Conservation (phyloP, 208 protist genomes). For the Herpetomonas muscarum region DNA sequence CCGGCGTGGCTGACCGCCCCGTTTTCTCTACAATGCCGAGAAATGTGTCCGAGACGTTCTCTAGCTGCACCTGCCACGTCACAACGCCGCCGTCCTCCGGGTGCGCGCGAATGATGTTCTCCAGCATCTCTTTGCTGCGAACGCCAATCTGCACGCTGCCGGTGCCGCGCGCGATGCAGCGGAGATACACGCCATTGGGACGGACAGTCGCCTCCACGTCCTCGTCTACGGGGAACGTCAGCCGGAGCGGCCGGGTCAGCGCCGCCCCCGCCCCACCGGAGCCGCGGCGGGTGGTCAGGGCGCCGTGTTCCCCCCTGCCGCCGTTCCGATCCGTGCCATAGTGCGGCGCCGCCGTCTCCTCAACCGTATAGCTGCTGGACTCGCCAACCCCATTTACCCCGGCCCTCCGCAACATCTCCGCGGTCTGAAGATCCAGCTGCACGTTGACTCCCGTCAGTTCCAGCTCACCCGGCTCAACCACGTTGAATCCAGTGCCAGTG, state of each 20-base stretch:
- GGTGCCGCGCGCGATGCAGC: conserved; percentile 39
- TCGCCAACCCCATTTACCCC: too few relatives aligned
- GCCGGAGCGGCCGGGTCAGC: conserved; percentile 8
- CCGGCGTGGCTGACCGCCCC: conserved; percentile 23
- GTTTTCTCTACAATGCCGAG: conserved; percentile 71
- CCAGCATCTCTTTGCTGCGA: conserved; percentile 69
- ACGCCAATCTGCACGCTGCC: conserved; percentile 65
- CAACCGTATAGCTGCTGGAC: too few relatives aligned
- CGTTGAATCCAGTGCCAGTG: conserved; percentile 51
- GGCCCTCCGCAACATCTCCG: background rate
- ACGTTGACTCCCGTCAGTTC: conserved; percentile 39
- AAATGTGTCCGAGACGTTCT: conserved; percentile 61
- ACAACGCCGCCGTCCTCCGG: conserved; percentile 55
- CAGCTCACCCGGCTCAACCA: conserved; percentile 51
- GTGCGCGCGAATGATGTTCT: conserved; percentile 25
- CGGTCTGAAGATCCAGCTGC: conserved; percentile 43
- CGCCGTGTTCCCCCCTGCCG: background rate
- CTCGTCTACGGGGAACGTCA: conserved; percentile 64
- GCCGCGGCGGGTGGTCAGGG: too few relatives aligned
- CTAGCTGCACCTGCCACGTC: conserved; percentile 68
- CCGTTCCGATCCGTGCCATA: background rate
- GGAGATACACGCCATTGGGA: conserved; percentile 52
- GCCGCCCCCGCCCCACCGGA: too few relatives aligned
- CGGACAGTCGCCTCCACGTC: conserved; percentile 55
- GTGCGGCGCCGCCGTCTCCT: background rate